These are phyloP conservation scores for Alisma plantagoaquatica DNA, from an alignment of 106 monocot genomes.

Conservation along the genomic window DNA sequence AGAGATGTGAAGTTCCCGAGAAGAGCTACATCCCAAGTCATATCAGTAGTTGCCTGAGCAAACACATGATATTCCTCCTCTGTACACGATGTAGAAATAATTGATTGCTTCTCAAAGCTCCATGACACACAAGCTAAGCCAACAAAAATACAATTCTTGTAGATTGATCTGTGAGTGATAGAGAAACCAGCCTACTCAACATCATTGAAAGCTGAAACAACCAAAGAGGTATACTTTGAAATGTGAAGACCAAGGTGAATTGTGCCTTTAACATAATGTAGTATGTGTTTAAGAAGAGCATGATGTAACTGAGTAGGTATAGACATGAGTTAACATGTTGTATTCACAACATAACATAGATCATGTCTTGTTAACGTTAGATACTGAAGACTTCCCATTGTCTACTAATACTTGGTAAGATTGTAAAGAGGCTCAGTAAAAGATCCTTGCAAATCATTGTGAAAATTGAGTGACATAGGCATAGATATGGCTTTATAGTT, in stretches of 20 bases:
- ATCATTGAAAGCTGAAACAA: neutral
- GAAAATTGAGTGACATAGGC: no score
- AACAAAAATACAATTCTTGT: neutral
- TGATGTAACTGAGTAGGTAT: neutral
- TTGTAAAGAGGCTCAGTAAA: no score
- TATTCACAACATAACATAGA: no score
- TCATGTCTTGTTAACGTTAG: no score
- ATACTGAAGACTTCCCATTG: no score
- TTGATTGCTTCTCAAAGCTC: neutral
- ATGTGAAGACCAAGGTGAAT: neutral
- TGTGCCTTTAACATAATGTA: neutral
- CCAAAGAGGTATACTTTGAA: no score
- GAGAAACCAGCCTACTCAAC: neutral
- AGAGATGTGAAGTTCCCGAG: neutral
- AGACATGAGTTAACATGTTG: neutral
- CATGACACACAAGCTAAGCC: neutral
- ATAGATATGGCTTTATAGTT: no score
- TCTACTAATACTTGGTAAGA: no score
- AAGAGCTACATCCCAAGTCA: neutral
- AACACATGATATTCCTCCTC: neutral
- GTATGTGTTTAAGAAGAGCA: neutral
- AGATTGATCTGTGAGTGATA: neutral
- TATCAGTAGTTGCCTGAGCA: neutral
- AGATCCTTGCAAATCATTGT: no score
- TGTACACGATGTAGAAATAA: neutral